Evolutionary conservation across 495 filamentous ascomycete genomes (phyloP).

Genomic region (Penicillium subrubescens): DNA sequence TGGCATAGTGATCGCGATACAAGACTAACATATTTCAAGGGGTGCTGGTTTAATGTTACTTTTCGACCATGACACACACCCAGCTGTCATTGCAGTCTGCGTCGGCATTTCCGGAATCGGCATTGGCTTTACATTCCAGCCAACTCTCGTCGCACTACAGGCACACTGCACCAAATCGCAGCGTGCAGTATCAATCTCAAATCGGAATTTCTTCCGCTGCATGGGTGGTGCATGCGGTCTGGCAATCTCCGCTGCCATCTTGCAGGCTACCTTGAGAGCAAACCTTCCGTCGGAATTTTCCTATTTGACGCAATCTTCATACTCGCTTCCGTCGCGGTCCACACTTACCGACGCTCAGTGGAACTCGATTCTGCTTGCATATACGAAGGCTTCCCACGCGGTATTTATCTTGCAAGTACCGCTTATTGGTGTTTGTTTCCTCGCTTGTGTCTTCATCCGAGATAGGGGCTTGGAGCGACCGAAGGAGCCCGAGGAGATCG

Average conservation of each 20-base stretch:
- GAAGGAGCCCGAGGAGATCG: constrained; percentile 47
- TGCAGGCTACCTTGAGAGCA: constrained; percentile 52
- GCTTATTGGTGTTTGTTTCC: constrained; percentile 54
- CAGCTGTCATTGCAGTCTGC: constrained; percentile 54
- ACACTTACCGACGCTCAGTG: constrained; percentile 39
- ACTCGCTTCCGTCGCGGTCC: constrained; percentile 39
- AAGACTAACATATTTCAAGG: constrained; percentile 18
- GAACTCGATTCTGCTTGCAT: constrained; percentile 48
- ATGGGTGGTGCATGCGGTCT: constrained; percentile 62
- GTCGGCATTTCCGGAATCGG: constrained; percentile 57
- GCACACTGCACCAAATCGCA: constrained; percentile 60
- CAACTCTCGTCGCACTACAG: constrained; percentile 63
- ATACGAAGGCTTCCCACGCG: constrained; percentile 51
- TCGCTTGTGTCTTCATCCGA: constrained; percentile 54
- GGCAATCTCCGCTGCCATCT: constrained; percentile 58
- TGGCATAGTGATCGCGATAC: not conserved
- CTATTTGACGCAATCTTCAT: constrained; percentile 44
- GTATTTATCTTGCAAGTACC: constrained; percentile 60
- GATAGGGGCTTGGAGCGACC: constrained; percentile 55
- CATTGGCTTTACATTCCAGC: constrained; percentile 61
- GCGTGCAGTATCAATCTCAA: constrained; percentile 61
- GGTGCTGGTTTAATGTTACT: constrained; percentile 56
- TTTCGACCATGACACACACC: constrained; percentile 49
- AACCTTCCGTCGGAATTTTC: constrained; percentile 46
- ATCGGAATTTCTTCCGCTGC: constrained; percentile 65